These are phyloP conservation scores for Hibiscus syriacus DNA, from an alignment of 345 rosid species.

Conservation along the genomic window DNA sequence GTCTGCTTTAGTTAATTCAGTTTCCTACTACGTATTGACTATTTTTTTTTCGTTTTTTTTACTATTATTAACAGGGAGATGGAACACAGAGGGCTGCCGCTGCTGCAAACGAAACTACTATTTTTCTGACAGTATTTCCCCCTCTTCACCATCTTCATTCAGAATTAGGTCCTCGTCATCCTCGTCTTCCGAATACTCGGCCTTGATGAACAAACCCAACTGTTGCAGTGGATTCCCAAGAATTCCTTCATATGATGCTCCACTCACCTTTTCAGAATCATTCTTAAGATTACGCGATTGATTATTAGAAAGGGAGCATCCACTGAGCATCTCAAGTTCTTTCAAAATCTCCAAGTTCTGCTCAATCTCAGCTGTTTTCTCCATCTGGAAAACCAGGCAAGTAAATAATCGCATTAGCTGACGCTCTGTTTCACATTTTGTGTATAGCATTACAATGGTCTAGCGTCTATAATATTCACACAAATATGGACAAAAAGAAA, in stretches of 20 bases:
- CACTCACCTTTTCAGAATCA: conserved; percentile 14
- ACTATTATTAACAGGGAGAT: no score
- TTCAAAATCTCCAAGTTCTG: conserved; percentile 33
- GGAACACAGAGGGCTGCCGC: conserved; percentile 19
- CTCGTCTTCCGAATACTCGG: conserved; percentile 29
- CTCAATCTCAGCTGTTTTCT: conserved; percentile 42
- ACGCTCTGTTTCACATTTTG: neutral
- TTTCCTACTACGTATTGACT: neutral
- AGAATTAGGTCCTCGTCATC: conserved; percentile 28
- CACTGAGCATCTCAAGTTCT: conserved; percentile 50
- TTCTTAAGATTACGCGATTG: conserved; percentile 6
- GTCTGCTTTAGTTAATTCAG: neutral
- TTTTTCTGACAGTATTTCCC: conserved; percentile 45
- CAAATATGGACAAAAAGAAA: neutral
- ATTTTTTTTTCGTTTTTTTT: no score
- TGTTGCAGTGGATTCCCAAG: conserved; percentile 31
- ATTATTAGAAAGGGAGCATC: conserved; percentile 29
- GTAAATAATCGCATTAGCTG: neutral
- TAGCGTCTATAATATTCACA: neutral
- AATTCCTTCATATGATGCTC: conserved; percentile 19
- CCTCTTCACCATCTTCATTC: conserved; percentile 52
- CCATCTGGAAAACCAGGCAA: conserved; percentile 39
- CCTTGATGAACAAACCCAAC: conserved; percentile 62
- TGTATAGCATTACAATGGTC: neutral
- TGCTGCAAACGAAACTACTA: neutral